A percentile compares a stretch with the other conserved stretches of the same genome.
phyloP scores from a whole-genome alignment of 345 rosid species.

The Camelina laxa region DNA sequence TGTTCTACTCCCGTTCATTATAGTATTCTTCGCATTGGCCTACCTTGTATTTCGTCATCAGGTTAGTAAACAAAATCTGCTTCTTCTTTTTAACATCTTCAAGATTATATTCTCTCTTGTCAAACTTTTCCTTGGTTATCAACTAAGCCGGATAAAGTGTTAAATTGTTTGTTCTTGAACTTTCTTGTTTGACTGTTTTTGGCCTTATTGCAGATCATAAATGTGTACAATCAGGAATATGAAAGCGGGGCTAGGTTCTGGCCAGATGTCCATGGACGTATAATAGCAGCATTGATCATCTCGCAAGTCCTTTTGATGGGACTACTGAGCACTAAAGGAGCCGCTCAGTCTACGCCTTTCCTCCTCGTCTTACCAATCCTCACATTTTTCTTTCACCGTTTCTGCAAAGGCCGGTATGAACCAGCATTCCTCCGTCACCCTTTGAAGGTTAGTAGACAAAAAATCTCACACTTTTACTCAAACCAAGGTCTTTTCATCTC shows the following conservation, averaged over 20 bases:
- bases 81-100: slow-evolving; percentile 14
- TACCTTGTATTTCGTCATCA: slow-evolving; percentile 90
- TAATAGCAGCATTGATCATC: slow-evolving; percentile 70
- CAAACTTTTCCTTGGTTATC: not conserved
- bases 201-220: slow-evolving; percentile 64
- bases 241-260: slow-evolving; percentile 93
- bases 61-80: slow-evolving; percentile 51
- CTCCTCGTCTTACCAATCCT: slow-evolving; percentile 76
- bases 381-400: slow-evolving; percentile 71
- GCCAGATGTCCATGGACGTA: slow-evolving; percentile 91
- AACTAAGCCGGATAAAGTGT: slow-evolving; percentile 3
- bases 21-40: slow-evolving; percentile 82
- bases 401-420: slow-evolving; percentile 82
- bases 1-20: slow-evolving; percentile 79
- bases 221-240: slow-evolving; percentile 90
- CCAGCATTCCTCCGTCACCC: slow-evolving; percentile 78
- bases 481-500: not conserved
- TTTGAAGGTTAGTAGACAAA: slow-evolving; percentile 59
- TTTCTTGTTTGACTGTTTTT: not conserved
- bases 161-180: slow-evolving; percentile 1
- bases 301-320: slow-evolving; percentile 86
- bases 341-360: slow-evolving; percentile 75
- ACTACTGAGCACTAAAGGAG: slow-evolving; percentile 65
- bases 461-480: not conserved
- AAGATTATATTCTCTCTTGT: not conserved